Base-by-base conservation (phyloP, 139 green algal genomes). In the Auxenochlorella protothecoides region DNA sequence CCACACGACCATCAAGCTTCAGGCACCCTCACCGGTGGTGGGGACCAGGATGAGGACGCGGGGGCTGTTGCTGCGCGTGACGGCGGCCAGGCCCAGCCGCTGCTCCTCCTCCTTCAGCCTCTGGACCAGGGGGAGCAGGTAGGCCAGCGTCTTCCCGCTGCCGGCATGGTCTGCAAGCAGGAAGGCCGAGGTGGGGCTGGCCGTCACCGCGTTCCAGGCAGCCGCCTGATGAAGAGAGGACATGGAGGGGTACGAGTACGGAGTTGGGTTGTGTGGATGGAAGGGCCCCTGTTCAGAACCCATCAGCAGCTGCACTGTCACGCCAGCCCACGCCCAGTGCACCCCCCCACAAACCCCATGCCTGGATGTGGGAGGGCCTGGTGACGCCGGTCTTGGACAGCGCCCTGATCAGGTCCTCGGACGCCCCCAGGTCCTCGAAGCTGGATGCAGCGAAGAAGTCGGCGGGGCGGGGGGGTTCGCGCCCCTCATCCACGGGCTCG, bases 91-190 rank as follows among this genome's bases (percentile, higher is more conserved):
- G 12, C 84, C 86, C 5, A 65, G 51, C 15, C 53, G 27, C n/a
- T 44, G 55, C 68, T 92, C 87, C 71, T 81, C 76, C 59, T 69
- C 27, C 7, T 76, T 74, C n/a, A 90, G 66, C 68, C 69, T 53
- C 75, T 96, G 87, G 67, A 95, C 55, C 59, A 96, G 62, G 2
- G 91, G 91, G 70, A 93, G 66, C 44, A 96, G 76, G 81, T 96
- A 97, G 6, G 89, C 89, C 62, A 97, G 81, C 14, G 91, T 97
- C 83, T 97, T 97, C 69, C 91, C 91, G 72, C 86, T 92, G 73
- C 91, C 91, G 5, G 91, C 88, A 74, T 94, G 90, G 78, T 96
- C 91, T 3, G 88, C 89, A 59, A 94, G 57, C 6, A 89, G 64
- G 8, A 44, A 44, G 27, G 27, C 27, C 27, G 27, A 94, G 69